phyloP scores from a whole-genome alignment of 164 flowering plant species.

The Umbellularia californica region DNA sequence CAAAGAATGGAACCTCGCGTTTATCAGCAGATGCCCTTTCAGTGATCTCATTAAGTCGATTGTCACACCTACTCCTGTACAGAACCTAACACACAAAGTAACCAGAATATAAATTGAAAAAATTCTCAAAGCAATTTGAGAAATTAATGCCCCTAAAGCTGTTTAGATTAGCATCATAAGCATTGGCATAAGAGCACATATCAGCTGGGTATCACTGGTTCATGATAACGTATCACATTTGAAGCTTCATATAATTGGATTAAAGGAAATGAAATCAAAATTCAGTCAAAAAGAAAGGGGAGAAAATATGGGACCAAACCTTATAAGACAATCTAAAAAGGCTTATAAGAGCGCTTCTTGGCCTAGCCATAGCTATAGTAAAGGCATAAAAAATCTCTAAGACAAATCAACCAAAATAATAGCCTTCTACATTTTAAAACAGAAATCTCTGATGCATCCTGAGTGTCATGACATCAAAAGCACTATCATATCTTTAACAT shows the following conservation, averaged over 20 bases:
- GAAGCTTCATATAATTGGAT: not conserved
- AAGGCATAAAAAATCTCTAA: not conserved
- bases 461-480: not conserved
- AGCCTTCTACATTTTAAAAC: not conserved
- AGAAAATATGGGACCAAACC: not conserved
- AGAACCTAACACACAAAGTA: conserved; percentile 46
- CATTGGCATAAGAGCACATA: not conserved
- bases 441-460: not conserved
- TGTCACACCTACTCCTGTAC: conserved; percentile 92
- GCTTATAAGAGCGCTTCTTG: not conserved
- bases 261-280: not conserved
- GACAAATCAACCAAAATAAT: not conserved
- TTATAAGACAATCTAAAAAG: not conserved
- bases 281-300: not conserved
- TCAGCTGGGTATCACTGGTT: not conserved
- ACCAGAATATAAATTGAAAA: not conserved
- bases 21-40: conserved; percentile 84
- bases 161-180: not conserved
- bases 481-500: too few relatives aligned
- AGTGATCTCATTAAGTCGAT: conserved; percentile 80
- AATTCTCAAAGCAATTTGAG: not conserved
- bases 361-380: not conserved
- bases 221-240: not conserved
- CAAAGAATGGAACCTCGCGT: conserved; percentile 63
- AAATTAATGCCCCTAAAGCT: not conserved